Conservation (phyloP, 805 yeast genomes). For the Blastobotrys chiropterorum region DNA sequence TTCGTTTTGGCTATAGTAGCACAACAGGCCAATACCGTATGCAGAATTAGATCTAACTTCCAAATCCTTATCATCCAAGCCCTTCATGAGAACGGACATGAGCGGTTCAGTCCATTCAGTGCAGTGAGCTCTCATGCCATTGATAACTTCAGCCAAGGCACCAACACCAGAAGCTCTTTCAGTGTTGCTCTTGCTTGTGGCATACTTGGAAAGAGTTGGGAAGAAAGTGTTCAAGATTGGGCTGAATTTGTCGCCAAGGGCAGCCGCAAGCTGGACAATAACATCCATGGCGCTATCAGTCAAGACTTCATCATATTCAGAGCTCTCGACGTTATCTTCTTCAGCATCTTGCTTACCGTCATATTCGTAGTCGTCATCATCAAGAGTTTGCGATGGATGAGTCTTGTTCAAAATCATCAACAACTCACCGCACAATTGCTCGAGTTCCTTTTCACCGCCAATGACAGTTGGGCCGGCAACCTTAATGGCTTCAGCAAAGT, state of each 20-base stretch:
- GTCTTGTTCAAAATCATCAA: constrained; percentile 70
- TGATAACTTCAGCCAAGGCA: constrained; percentile 81
- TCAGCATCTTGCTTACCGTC: constrained; percentile 49
- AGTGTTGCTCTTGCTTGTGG: constrained; percentile 52
- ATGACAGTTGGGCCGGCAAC: constrained; percentile 66
- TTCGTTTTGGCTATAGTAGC: constrained; percentile 46
- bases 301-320: constrained; percentile 57
- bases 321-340: constrained; percentile 28
- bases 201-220: constrained; percentile 51
- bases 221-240: constrained; percentile 69
- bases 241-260: constrained; percentile 73
- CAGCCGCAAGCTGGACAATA: constrained; percentile 64
- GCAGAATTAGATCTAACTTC: constrained; percentile 95
- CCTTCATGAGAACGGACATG: constrained; percentile 54
- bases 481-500: constrained; percentile 59
- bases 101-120: constrained; percentile 67
- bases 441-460: constrained; percentile 51
- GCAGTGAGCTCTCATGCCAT: constrained; percentile 55
- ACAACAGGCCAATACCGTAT: constrained; percentile 83
- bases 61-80: constrained; percentile 68
- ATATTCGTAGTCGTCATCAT: constrained; percentile 55
- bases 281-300: constrained; percentile 85
- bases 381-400: constrained; percentile 78
- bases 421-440: constrained; percentile 62
- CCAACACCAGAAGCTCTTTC: constrained; percentile 85